Evolutionary conservation across 768 basidiomycete genomes (phyloP), one percentile per base, ranked within the genome.

Genomic region (Pholiota molesta): DNA sequence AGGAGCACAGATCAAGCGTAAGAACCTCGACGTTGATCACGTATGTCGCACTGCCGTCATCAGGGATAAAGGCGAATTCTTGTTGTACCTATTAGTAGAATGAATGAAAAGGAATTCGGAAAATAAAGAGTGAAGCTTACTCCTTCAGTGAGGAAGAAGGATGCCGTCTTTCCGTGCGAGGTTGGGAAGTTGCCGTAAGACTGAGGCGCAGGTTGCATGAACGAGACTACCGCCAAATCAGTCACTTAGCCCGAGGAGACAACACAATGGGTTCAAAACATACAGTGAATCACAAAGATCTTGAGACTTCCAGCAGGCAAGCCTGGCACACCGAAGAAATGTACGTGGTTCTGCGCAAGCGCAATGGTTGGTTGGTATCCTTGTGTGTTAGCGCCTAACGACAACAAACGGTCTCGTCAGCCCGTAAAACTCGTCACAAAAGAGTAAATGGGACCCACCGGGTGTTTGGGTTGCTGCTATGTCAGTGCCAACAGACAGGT

Each of bases 261-360:
- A 44, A 54, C 35, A 44, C 3, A 26, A 42, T 23, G 2, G 26
- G 29, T 13, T 51, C 3, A 45, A 29, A 35, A 35, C 10, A 66
- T 68, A 90, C 92, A 96, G 73, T 96, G 94, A 62, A 96, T 91
- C 28, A 95, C 92, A 65, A 92, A 96, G 60, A 95, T 89, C 57
- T 87, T 78, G 2, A 87, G 89, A 42, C 81, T 84, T 11, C 94
- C 94, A 19, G 89, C 83, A n/a, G 84, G 60, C 7, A 83, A 79
- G 23, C 79, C 81, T 9, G 92, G 90, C 1, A 91, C 86, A 62
- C 91, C 79, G 23, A 95, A 78, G 83, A 94, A 95, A 72, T 90
- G 86, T 57, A 96, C 80, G 70, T 96, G 94, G 72, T 96, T 96
- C 68, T 92, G 87, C 10, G 93, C 92, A 39, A 93, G 79, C 0